Evolutionary conservation across 2,329 filamentous ascomycete species (phyloP).

Genomic region (Arthrobotrys sinensis): DNA sequence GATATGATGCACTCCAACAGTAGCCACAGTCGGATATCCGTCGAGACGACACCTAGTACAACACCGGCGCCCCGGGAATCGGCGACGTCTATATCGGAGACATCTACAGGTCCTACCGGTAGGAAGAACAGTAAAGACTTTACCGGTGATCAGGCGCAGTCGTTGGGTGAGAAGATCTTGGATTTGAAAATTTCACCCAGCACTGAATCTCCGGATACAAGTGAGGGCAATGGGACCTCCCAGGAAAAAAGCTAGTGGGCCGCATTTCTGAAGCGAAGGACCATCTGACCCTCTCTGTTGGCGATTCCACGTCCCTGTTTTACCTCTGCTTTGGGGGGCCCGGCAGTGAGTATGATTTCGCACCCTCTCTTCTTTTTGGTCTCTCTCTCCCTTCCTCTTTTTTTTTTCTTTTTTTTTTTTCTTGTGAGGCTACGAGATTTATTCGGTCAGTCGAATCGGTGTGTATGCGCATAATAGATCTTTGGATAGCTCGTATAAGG

Average conservation of each 20-base stretch:
- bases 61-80: constrained; percentile 59
- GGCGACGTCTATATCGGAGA: constrained; percentile 44
- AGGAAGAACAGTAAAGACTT: constrained; percentile 44
- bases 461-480: not conserved
- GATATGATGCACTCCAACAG: constrained; percentile 62
- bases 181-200: constrained; percentile 40
- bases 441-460: not conserved
- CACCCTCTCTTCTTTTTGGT: not conserved
- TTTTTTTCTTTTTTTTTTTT: not conserved
- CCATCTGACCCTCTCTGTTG: not conserved
- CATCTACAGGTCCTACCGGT: constrained; percentile 11
- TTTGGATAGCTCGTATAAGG: not conserved
- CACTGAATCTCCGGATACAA: not conserved
- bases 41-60: constrained; percentile 52
- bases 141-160: constrained; percentile 18
- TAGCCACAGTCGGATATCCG: constrained; percentile 41
- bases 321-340: not conserved
- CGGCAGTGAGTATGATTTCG: not conserved
- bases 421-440: not conserved
- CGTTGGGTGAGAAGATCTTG: constrained; percentile 36
- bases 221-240: constrained; percentile 7
- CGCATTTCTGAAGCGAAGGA: constrained; percentile 18
- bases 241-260: constrained; percentile 34
- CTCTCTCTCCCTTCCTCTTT: not conserved
- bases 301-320: not conserved